Evolutionary conservation across 805 yeast species (phyloP).

Genomic region (Candida khao-thaluensis): DNA sequence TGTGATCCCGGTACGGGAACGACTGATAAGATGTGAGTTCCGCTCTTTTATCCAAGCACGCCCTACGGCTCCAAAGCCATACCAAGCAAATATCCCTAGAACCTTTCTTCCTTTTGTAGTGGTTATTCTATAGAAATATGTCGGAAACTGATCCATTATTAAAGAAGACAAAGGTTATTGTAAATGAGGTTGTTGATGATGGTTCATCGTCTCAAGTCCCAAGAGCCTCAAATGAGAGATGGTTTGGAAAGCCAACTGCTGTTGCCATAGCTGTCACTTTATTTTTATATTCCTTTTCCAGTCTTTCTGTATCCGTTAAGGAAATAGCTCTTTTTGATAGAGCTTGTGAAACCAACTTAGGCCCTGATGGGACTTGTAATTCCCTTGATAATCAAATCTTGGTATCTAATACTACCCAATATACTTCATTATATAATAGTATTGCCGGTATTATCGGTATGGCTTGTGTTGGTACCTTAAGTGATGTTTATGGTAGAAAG

Average conservation of each 20-base stretch:
- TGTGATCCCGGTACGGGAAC: neutral
- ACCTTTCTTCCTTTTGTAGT: no score
- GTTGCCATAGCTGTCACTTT: neutral
- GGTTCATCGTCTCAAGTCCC: neutral
- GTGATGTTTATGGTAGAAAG: conserved; percentile 8
- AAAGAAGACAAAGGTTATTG: neutral
- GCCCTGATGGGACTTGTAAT: conserved; percentile 8
- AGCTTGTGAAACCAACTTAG: conserved; percentile 9
- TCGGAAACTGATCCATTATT: conserved; percentile 6
- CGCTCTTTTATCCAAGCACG: no score
- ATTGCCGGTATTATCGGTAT: conserved; percentile 2
- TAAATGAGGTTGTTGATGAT: neutral
- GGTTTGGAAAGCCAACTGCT: conserved; percentile 7
- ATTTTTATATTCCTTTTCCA: neutral
- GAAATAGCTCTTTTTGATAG: conserved; percentile 7
- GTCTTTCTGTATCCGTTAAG: conserved; percentile 2
- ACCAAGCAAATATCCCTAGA: no score
- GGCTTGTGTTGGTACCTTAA: conserved; percentile 2
- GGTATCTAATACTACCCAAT: conserved; percentile 5
- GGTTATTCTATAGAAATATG: no score
- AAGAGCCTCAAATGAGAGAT: neutral
- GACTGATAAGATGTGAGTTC: no score
- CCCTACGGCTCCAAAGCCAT: no score
- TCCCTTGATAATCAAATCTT: conserved; percentile 9
- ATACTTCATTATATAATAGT: neutral